Percentiles rank a stretch among this genome's conserved stretches.
Evolutionary conservation across 768 basidiomycete genomes (phyloP).

Genomic region (Leccinum variicolor): DNA sequence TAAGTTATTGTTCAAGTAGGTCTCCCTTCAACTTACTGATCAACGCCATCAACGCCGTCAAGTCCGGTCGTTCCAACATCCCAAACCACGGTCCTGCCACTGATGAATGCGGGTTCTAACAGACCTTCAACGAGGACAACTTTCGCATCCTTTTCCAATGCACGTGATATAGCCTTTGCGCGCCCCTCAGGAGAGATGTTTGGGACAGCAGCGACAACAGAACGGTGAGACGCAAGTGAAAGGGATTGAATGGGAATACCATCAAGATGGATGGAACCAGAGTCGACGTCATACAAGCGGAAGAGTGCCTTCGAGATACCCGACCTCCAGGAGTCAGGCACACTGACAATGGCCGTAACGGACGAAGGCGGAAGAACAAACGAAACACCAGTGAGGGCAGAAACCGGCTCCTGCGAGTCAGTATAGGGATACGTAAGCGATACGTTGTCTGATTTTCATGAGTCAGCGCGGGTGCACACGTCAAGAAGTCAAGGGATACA

Average conservation of each 20-base stretch:
- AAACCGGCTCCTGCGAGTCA: slow-evolving; percentile 52
- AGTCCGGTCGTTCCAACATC: slow-evolving; percentile 19
- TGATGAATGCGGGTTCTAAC: slow-evolving; percentile 17
- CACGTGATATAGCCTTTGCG: slow-evolving; percentile 23
- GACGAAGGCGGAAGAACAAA: slow-evolving; percentile 87
- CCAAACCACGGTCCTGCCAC: slow-evolving; percentile 28
- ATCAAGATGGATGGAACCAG: slow-evolving; percentile 78
- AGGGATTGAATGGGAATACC: slow-evolving; percentile 86
- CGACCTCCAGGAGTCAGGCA: slow-evolving; percentile 79
- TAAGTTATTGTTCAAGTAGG: neutral
- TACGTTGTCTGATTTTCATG: slow-evolving; percentile 61
- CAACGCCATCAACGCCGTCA: slow-evolving; percentile 54
- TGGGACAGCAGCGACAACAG: slow-evolving; percentile 87
- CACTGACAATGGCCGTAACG: slow-evolving; percentile 87
- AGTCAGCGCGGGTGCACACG: neutral
- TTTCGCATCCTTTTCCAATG: slow-evolving; percentile 22
- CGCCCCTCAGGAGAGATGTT: slow-evolving; percentile 52
- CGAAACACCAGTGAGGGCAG: slow-evolving; percentile 71
- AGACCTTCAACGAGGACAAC: slow-evolving; percentile 25
- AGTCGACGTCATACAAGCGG: slow-evolving; percentile 87
- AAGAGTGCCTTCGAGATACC: slow-evolving; percentile 86
- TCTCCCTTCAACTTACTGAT: slow-evolving; percentile 43
- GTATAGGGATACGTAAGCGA: slow-evolving; percentile 66
- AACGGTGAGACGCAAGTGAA: slow-evolving; percentile 74
- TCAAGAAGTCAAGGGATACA: slow-evolving; percentile 16